Percentiles rank a stretch among this genome's conserved stretches.
Conservation (phyloP, 2,329 filamentous ascomycete species). For the Fusarium sp. region DNA sequence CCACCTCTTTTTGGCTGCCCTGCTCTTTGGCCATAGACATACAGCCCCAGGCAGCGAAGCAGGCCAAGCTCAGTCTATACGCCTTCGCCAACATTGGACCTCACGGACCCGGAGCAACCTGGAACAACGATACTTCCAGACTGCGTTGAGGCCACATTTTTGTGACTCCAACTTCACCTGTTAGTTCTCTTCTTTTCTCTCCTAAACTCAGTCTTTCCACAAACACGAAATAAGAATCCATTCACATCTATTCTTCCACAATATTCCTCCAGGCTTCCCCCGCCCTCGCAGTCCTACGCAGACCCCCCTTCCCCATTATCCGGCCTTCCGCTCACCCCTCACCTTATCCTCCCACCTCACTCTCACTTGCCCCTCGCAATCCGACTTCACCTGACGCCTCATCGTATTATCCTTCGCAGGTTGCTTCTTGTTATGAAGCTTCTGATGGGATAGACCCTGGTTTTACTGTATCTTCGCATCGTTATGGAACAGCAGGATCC, state of each 20-base stretch:
- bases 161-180: constrained; percentile 11
- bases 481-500: constrained; percentile 63
- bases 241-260: constrained; percentile 5
- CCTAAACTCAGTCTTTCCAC: constrained; percentile 5
- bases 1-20: constrained; percentile 19
- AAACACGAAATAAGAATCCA: constrained; percentile 4
- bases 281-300: constrained; percentile 30
- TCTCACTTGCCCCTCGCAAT: constrained; percentile 38
- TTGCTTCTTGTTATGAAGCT: constrained; percentile 36
- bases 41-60: constrained; percentile 21
- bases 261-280: constrained; percentile 14
- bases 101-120: constrained; percentile 26
- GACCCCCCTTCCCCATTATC: constrained; percentile 40
- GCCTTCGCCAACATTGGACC: constrained; percentile 15
- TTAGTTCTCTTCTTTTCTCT: constrained; percentile 28
- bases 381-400: constrained; percentile 36
- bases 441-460: constrained; percentile 41
- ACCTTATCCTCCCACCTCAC: constrained; percentile 29
- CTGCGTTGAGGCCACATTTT: constrained; percentile 18
- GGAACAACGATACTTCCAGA: constrained; percentile 30
- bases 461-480: constrained; percentile 50
- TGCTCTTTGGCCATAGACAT: constrained; percentile 7
- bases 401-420: constrained; percentile 34
- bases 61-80: constrained; percentile 29
- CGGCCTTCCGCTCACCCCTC: constrained; percentile 43